A percentile compares a stretch with the other conserved stretches of the same genome.
phyloP scores from a whole-genome alignment of 176 grass and related monocot species.

The Bolboschoenus planiculmis region DNA sequence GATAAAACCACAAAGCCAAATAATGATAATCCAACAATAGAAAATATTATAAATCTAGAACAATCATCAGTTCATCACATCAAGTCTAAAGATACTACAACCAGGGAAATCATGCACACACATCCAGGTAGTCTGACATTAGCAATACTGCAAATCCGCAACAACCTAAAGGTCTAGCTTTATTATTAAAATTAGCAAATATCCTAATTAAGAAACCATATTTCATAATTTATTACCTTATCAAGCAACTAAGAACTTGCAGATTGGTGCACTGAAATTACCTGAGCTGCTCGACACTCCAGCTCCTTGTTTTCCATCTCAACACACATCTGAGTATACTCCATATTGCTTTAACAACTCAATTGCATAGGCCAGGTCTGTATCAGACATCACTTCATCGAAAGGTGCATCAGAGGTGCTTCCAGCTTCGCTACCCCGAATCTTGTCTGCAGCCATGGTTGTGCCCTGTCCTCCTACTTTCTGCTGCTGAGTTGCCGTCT shows the following conservation, averaged over 20 bases:
- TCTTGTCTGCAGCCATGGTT: background rate
- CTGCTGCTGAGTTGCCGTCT: background rate
- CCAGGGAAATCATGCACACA: background rate
- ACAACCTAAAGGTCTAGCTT: background rate
- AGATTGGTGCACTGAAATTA: background rate
- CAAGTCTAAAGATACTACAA: background rate
- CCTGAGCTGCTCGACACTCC: background rate
- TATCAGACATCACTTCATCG: background rate
- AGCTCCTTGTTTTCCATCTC: background rate
- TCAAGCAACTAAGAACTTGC: background rate
- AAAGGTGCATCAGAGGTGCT: background rate
- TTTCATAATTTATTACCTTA: background rate
- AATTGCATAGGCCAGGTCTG: background rate
- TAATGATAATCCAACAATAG: background rate
- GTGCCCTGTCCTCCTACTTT: background rate
- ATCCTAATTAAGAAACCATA: background rate
- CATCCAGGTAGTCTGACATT: background rate
- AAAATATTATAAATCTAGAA: background rate
- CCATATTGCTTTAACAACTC: background rate
- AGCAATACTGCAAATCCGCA: background rate
- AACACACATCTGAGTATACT: background rate
- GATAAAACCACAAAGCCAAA: background rate
- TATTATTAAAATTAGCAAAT: background rate
- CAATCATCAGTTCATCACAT: background rate
- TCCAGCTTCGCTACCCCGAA: background rate